Evolutionary conservation across 768 basidiomycete species (phyloP), one percentile per base, ranked within the genome.

Genomic region (Chalciporus pseudorubinellus): DNA sequence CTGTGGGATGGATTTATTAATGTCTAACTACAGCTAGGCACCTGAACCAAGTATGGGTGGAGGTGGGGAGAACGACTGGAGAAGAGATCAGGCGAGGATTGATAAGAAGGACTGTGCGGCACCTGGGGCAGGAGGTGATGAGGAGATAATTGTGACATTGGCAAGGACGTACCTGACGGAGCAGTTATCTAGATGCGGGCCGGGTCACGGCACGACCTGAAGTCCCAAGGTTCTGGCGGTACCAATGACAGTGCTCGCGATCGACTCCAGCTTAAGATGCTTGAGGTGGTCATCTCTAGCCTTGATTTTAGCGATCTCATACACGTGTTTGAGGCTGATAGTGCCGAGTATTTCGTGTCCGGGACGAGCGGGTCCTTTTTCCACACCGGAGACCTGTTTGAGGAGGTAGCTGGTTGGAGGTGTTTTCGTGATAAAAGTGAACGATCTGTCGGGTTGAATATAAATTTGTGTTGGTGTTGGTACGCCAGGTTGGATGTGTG

Each of bases 241-340:
- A 44, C 92, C 95, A 58, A 97, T 74, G 57, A 98, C 78, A 68
- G 89, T 90, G 65, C 86, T 86, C 24, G 92, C 87, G 46, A 99
- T 87, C 60, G 84, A 83, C 76, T 97, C 90, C 56, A 95, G 77
- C 56, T 84, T 82, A 57, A 97, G 77, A 65, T 89, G 88, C 74
- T 82, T 88, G 77, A 97, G 74, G 69, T 92, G 87, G 57, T 87
- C 87, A 73, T 99, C 97, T 64, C 79, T 82, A 47, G 83, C 80
- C 76, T 99, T 99, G 70, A 99, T 89, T 79, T 91, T 95, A 33
- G 95, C 92, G 67, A 99, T 97, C 77, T 98, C 97, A 71, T 94
- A 98, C 67, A 98, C 81, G 77, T 98, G 95, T 77, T 99, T 99
- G 63, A 98, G 79, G 65, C 82, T 89, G 69, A 98, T 79, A 41